These are phyloP conservation scores for Stemphylium vesicarium DNA, from an alignment of 2,329 filamentous ascomycete genomes.

Conservation along the genomic window DNA sequence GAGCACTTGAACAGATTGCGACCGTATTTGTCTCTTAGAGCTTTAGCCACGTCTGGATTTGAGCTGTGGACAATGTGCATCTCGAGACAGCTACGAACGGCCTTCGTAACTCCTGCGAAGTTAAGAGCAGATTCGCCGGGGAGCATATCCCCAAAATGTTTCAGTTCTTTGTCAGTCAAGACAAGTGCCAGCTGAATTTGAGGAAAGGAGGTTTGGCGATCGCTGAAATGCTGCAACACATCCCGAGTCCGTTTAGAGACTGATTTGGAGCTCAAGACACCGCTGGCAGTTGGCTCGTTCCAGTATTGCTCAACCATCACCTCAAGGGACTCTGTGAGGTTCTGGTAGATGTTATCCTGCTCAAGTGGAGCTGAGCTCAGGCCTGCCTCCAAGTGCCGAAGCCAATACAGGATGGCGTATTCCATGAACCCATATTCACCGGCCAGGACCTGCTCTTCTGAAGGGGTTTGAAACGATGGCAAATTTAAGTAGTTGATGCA, in stretches of 20 bases:
- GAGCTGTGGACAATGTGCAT: neutral
- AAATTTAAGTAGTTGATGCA: slow-evolving; percentile 24
- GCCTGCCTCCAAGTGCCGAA: slow-evolving; percentile 21
- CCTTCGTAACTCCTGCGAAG: slow-evolving; percentile 2
- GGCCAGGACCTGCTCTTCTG: slow-evolving; percentile 6
- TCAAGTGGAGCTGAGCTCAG: neutral
- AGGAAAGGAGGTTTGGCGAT: neutral
- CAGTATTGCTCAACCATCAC: slow-evolving; percentile 17
- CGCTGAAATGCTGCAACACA: slow-evolving; percentile 8
- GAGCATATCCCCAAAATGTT: slow-evolving; percentile 9
- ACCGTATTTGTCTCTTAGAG: neutral
- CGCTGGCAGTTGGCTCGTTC: slow-evolving; percentile 2
- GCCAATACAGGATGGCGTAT: slow-evolving; percentile 23
- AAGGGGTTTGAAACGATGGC: slow-evolving; percentile 4
- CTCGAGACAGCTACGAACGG: slow-evolving; percentile 8
- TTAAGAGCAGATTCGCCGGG: slow-evolving; percentile 5
- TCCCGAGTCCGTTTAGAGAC: slow-evolving; percentile 14
- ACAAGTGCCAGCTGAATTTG: slow-evolving; percentile 9
- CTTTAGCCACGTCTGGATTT: slow-evolving; percentile 1
- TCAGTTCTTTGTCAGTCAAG: slow-evolving; percentile 12
- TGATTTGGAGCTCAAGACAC: slow-evolving; percentile 1
- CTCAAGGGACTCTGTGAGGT: slow-evolving; percentile 16
- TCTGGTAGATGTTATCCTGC: neutral
- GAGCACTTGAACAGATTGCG: slow-evolving; percentile 18
- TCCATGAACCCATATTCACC: slow-evolving; percentile 25